Percentiles rank a stretch among this genome's conserved stretches.
phyloP scores from a whole-genome alignment of 1,284 basidiomycete species.

The Tilletia setariae region DNA sequence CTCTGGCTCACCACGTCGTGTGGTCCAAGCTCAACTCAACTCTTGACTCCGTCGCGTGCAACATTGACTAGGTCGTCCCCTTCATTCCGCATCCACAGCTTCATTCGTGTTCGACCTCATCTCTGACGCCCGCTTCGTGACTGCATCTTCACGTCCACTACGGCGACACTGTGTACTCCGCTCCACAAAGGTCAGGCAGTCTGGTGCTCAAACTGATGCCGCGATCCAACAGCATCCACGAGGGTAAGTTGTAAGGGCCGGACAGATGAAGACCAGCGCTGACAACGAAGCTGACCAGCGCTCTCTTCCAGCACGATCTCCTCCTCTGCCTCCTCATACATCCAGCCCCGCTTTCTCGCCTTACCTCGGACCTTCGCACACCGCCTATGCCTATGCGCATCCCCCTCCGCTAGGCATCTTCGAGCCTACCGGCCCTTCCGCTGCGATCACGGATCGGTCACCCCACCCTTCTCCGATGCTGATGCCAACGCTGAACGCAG shows the following conservation, averaged over 20 bases:
- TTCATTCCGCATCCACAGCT: no score
- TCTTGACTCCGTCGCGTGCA: not conserved
- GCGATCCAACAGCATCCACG: not conserved
- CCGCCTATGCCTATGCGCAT: not conserved
- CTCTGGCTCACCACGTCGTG: not conserved
- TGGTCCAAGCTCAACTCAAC: slow-evolving; percentile 9
- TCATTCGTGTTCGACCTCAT: no score
- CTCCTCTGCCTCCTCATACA: not conserved
- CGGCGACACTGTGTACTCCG: no score
- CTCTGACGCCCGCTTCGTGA: no score
- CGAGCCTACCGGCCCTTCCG: slow-evolving; percentile 6
- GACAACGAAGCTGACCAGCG: no score
- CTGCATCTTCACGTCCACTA: no score
- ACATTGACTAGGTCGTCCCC: no score
- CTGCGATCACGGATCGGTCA: slow-evolving; percentile 11
- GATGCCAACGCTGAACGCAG: not conserved
- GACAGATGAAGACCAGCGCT: no score
- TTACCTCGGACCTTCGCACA: not conserved
- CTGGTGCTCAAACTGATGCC: not conserved
- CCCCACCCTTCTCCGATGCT: slow-evolving; percentile 6
- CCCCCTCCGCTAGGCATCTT: slow-evolving; percentile 8
- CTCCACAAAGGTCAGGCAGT: no score
- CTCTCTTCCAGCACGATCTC: slow-evolving; percentile 4
- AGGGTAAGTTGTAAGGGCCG: not conserved
- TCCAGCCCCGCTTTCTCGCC: not conserved